Evolutionary conservation across 768 basidiomycete genomes (phyloP), one percentile per base, ranked within the genome.

Genomic region (Mycena rosella): DNA sequence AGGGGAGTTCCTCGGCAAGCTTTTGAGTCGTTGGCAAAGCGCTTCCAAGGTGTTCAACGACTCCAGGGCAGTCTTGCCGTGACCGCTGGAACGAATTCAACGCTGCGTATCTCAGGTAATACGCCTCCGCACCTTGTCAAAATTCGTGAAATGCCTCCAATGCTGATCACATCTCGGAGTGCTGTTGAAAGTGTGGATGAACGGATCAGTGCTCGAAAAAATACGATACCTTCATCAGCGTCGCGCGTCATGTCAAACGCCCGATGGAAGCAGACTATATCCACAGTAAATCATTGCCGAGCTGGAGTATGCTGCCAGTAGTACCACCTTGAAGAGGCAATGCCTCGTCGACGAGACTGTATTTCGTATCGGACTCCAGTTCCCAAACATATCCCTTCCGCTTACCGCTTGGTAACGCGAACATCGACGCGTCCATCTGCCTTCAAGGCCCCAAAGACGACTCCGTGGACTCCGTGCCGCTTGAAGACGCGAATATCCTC

Each of bases 121-220:
- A 29, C n/a, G 27, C 56, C n/a, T 18, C 52, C 73, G 30, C 74
- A 90, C 94, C 94, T 94, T 15, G 94, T 94, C 57, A 95, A 76
- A 66, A 96, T 85, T 29, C 94, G 87, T n/a, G 89, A 89, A 53
- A 95, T 83, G 1, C 91, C 90, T 29, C 83, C 80, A 32, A 93
- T 87, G 26, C 78, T 78, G 49, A 81, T 81, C n/a, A 92, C 79
- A 52, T 86, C 83, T 26, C 76, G 76, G 27, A 87, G 70, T 10
- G 86, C 87, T 88, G 59, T 34, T 36, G 32, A 48, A 8, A 27
- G 18, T 47, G 40, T 14, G 29, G 10, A 53, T 68, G 32, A 48
- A 72, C 17, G 59, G 18, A 13, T 44, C 7, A 34, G 13, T 20
- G 45, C 56, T 48, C 13, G 34, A 42, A 53, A 49, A 47, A 20